Evolutionary conservation across 2,329 filamentous ascomycete genomes (phyloP).

Genomic region (Colletotrichum cereale): DNA sequence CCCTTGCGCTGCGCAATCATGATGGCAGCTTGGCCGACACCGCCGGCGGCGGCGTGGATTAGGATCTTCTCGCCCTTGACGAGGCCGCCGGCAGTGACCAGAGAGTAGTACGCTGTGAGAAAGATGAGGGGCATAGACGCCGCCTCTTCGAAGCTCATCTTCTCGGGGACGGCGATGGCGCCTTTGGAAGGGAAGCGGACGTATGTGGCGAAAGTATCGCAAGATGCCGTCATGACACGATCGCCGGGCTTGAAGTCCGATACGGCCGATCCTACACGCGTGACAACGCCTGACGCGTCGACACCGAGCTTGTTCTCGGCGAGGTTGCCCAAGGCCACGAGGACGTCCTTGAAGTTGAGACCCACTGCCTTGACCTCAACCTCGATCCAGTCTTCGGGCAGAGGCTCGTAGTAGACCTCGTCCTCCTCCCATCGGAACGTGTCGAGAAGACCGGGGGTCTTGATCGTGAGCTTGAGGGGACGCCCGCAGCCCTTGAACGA

Average conservation of each 20-base stretch:
- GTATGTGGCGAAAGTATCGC: constrained; percentile 43
- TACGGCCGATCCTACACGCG: constrained; percentile 48
- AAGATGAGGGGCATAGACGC: constrained; percentile 49
- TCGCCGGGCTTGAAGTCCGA: constrained; percentile 49
- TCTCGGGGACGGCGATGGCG: constrained; percentile 52
- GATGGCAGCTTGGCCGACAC: constrained; percentile 57
- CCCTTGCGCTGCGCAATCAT: constrained; percentile 53
- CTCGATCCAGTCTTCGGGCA: constrained; percentile 40
- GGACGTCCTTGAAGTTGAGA: constrained; percentile 47
- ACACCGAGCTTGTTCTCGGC: constrained; percentile 44
- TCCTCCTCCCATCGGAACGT: constrained; percentile 45
- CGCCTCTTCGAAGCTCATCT: constrained; percentile 53
- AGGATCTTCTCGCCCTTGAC: constrained; percentile 54
- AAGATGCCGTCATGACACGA: constrained; percentile 43
- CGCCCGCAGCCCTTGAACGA: constrained; percentile 32
- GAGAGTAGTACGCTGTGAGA: constrained; percentile 48
- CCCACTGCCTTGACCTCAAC: constrained; percentile 47
- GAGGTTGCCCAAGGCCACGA: constrained; percentile 46
- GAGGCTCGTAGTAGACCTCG: constrained; percentile 18
- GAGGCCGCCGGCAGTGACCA: constrained; percentile 47
- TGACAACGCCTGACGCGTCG: constrained; percentile 51
- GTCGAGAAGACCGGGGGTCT: constrained; percentile 43
- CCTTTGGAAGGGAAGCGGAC: constrained; percentile 41
- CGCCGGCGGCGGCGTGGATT: too few relatives aligned
- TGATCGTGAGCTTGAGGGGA: constrained; percentile 42